These are phyloP conservation scores for Phaseolus lunatus DNA, from an alignment of 306 rosid genomes.

Conservation along the genomic window DNA sequence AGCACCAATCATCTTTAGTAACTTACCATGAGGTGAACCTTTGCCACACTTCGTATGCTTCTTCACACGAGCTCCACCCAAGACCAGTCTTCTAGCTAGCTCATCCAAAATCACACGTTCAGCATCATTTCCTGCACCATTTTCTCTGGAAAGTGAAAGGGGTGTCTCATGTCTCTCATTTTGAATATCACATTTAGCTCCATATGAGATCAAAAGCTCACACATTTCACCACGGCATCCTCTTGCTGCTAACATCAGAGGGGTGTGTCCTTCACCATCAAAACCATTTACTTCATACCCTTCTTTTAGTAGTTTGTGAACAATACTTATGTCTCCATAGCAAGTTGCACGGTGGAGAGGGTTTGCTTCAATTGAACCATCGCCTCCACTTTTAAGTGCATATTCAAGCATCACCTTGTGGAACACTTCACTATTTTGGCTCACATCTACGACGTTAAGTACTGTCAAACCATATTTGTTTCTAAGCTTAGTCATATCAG, in stretches of 20 bases:
- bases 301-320: slow-evolving; percentile 39
- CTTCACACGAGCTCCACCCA: slow-evolving; percentile 54
- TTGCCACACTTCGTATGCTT: slow-evolving; percentile 74
- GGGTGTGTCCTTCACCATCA: slow-evolving; percentile 58
- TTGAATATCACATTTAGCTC: slow-evolving; percentile 56
- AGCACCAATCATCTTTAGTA: slow-evolving; percentile 50
- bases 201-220: slow-evolving; percentile 58
- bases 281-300: slow-evolving; percentile 55
- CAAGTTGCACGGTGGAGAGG: slow-evolving; percentile 59
- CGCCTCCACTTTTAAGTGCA: slow-evolving; percentile 39
- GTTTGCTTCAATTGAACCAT: slow-evolving; percentile 30
- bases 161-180: slow-evolving; percentile 61
- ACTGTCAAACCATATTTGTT: slow-evolving; percentile 59
- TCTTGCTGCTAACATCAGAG: slow-evolving; percentile 74
- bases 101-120: slow-evolving; percentile 61
- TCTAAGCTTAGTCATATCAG: slow-evolving; percentile 52
- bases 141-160: slow-evolving; percentile 56
- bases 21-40: slow-evolving; percentile 62
- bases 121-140: slow-evolving; percentile 51
- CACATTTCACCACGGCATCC: slow-evolving; percentile 51
- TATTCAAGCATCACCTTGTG: slow-evolving; percentile 54
- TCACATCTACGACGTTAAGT: slow-evolving; percentile 46
- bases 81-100: slow-evolving; percentile 53
- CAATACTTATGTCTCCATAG: slow-evolving; percentile 49
- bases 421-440: slow-evolving; percentile 49